These are phyloP conservation scores for Hexamita inflata DNA, from an alignment of 208 protist genomes.

Conservation along the genomic window DNA sequence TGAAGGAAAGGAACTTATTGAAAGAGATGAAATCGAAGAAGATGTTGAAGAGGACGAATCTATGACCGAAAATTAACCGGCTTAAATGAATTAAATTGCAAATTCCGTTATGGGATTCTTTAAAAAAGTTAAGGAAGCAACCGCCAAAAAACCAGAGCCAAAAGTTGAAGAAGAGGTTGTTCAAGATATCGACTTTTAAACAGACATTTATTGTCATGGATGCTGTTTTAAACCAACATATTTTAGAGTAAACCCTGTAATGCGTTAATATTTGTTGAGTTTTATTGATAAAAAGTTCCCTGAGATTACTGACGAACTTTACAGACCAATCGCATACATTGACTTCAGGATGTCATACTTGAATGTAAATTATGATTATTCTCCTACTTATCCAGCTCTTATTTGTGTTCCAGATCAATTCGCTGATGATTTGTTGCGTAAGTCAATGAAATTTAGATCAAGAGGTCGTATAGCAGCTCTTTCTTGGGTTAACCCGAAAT, in stretches of 20 bases:
- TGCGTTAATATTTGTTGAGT: neutral
- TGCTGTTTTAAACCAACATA: neutral
- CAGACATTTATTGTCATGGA: conserved; percentile 5
- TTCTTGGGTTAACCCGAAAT: conserved; percentile 39
- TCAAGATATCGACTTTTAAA: neutral
- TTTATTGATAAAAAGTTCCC: neutral
- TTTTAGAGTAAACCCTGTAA: neutral
- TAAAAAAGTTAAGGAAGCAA: no score
- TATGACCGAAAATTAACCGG: no score
- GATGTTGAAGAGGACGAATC: no score
- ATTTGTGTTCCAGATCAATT: conserved; percentile 49
- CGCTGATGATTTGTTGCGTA: conserved; percentile 41
- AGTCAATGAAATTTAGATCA: conserved; percentile 43
- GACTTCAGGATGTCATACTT: conserved; percentile 5
- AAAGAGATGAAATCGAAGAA: no score
- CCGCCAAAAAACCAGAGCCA: no score
- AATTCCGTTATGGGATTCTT: no score
- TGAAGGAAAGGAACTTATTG: no score
- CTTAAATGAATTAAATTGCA: no score
- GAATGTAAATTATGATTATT: conserved; percentile 51
- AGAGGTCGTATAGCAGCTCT: conserved; percentile 48
- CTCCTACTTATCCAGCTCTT: conserved; percentile 48
- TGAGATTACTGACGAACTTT: neutral
- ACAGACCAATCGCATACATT: neutral
- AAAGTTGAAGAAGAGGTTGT: no score